A percentile compares a stretch with the other conserved stretches of the same genome.
Conservation (phyloP, 2,329 filamentous ascomycete genomes). For the Aureobasidium zeae region DNA sequence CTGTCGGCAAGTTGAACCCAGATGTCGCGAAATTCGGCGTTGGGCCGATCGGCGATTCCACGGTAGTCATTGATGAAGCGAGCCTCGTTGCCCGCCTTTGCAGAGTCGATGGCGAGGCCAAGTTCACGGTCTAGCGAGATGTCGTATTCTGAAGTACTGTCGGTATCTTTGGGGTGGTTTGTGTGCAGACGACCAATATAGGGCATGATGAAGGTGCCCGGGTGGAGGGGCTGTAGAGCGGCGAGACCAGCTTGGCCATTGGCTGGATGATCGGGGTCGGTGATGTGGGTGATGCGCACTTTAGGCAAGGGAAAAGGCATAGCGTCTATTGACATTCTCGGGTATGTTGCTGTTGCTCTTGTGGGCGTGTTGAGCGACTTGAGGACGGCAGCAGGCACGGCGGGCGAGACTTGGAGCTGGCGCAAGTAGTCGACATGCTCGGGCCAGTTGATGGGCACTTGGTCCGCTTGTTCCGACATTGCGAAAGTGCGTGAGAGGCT, state of each 20-base stretch:
- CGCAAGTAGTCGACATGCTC: constrained; percentile 24
- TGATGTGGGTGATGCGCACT: constrained; percentile 36
- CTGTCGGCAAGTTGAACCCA: constrained; percentile 31
- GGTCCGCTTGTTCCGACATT: constrained; percentile 1
- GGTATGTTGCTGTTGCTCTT: constrained; percentile 20
- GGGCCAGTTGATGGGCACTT: constrained; percentile 24
- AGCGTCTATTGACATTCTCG: constrained; percentile 20
- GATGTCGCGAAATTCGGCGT: constrained; percentile 31
- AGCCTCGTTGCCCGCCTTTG: constrained; percentile 41
- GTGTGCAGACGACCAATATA: constrained; percentile 43
- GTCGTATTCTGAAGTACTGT: constrained; percentile 42
- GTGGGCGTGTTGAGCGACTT: constrained; percentile 23
- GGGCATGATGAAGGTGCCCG: constrained; percentile 40
- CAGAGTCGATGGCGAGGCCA: constrained; percentile 41
- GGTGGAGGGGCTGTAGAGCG: constrained; percentile 35
- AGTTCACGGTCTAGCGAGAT: constrained; percentile 42
- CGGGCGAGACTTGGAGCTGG: constrained; percentile 26
- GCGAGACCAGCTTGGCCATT: constrained; percentile 40
- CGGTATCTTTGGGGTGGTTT: constrained; percentile 34
- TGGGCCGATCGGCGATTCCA: constrained; percentile 35
- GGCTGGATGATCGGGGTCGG: constrained; percentile 38
- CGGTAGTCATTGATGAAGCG: constrained; percentile 48
- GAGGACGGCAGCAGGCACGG: constrained; percentile 22
- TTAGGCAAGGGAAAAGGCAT: constrained; percentile 28
- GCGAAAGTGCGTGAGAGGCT: too few relatives aligned